These are phyloP conservation scores for Coemansia sp. DNA, from an alignment of 192 early-diverging fungal genomes.

Conservation along the genomic window DNA sequence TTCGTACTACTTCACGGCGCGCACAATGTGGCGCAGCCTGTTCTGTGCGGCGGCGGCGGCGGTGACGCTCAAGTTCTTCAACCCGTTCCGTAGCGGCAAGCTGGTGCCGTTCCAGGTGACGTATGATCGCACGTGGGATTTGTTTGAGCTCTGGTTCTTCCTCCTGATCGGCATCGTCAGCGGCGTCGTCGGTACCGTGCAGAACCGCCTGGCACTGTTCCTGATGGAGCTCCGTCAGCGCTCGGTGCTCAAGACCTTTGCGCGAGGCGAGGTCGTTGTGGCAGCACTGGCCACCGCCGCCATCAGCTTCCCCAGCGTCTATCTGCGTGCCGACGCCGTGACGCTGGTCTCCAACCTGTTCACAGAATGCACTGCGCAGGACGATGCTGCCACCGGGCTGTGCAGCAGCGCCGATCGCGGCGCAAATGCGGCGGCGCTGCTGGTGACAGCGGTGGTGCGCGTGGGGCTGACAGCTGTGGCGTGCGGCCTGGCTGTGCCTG, in stretches of 20 bases:
- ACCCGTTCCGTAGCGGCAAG: slow-evolving; percentile 83
- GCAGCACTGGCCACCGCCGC: slow-evolving; percentile 48
- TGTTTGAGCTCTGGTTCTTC: slow-evolving; percentile 89
- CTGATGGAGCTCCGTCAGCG: slow-evolving; percentile 47
- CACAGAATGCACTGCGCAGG: slow-evolving; percentile 53
- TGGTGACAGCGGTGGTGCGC: slow-evolving; percentile 64
- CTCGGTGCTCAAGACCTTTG: slow-evolving; percentile 45
- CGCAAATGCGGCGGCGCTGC: slow-evolving; percentile 54
- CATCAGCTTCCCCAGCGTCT: slow-evolving; percentile 54
- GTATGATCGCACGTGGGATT: slow-evolving; percentile 87
- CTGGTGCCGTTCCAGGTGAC: slow-evolving; percentile 85
- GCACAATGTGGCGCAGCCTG: slow-evolving; percentile 92
- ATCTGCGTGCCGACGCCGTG: slow-evolving; percentile 54
- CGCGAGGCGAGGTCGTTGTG: slow-evolving; percentile 54
- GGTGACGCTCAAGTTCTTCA: slow-evolving; percentile 77
- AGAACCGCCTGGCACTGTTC: slow-evolving; percentile 39
- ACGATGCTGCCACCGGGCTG: slow-evolving; percentile 47
- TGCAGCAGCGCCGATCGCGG: slow-evolving; percentile 38
- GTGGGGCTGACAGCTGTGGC: slow-evolving; percentile 66
- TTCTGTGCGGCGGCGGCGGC: slow-evolving; percentile 93
- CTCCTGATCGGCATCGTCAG: slow-evolving; percentile 80
- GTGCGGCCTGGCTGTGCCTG: slow-evolving; percentile 74
- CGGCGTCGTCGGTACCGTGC: slow-evolving; percentile 36
- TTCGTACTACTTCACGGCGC: slow-evolving; percentile 80
- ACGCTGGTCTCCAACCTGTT: slow-evolving; percentile 60